Base-by-base conservation (phyloP, 495 filamentous ascomycete species). In the Penicillium angulare region DNA sequence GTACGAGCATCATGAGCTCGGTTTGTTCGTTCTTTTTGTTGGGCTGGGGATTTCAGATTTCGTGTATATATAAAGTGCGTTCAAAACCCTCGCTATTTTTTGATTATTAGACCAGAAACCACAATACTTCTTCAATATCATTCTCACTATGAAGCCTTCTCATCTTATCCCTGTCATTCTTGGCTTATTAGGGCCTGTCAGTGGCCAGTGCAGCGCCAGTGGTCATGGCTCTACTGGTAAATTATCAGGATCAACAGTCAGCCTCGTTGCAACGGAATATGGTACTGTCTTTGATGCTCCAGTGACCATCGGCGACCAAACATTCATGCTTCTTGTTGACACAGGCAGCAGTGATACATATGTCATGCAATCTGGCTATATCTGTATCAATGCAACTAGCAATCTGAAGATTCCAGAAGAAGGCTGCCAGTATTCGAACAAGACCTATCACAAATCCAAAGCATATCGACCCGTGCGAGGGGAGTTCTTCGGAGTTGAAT, bases 271-370 rank as follows among this genome's bases (percentile, higher is more conserved):
- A 18, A 53, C 62, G 1, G 35, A 60, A 38, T 59, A 49, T 36
- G 63, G 65, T 12, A 50, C 50, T 10, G 44, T 58, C 3, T 68
- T 65, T 38, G 53, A 68, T 21, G 53, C 49, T 3, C 42, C 50
- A 10, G 47, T 67, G 13, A 57, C 50, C 0, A 49, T 69, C 18
- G 61, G 57, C 16, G 55, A 49, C 21, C 59, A 65, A 20, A 73
- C 27, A 2, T 31, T 31, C 5, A 31, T 31, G 27, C 59, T 79
- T 12, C 73, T 80, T 23, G 66, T 87, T 40, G 84, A 86, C 58
- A 86, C 82, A n/a, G 83, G 84, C 6, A 81, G 77, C 51, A 76
- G 71, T 52, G 85, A 88, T 54, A 83, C 80, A 7, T 86, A 82
- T 75, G 57, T 86, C 10, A 69, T 76, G 15, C 55, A 71, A 27